phyloP scores from a whole-genome alignment of 2,329 filamentous ascomycete genomes.

The Paraphaeosphaeria minitans region DNA sequence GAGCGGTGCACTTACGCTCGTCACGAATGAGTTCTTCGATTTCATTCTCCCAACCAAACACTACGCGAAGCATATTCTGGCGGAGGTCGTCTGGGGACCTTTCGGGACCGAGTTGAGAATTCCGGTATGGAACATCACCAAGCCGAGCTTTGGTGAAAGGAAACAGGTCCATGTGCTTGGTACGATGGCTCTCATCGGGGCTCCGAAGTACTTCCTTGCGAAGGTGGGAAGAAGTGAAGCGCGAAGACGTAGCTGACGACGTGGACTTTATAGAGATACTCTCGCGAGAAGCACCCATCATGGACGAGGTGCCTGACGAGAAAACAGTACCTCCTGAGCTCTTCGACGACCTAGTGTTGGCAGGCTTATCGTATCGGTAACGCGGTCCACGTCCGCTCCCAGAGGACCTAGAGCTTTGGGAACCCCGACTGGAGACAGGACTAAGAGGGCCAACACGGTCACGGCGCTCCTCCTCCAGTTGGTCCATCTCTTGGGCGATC shows the following conservation, averaged over 20 bases:
- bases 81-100: constrained; percentile 73
- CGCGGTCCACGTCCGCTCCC: constrained; percentile 50
- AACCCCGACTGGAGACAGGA: constrained; percentile 70
- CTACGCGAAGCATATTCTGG: constrained; percentile 86
- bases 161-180: constrained; percentile 74
- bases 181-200: constrained; percentile 69
- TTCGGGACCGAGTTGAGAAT: constrained; percentile 60
- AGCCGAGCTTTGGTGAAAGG: constrained; percentile 81
- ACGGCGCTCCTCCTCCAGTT: constrained; percentile 63
- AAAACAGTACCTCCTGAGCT: constrained; percentile 64
- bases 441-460: constrained; percentile 70
- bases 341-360: constrained; percentile 35
- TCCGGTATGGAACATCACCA: constrained; percentile 80
- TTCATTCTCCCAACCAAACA: constrained; percentile 94
- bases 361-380: constrained; percentile 55
- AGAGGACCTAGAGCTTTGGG: constrained; percentile 61
- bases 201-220: constrained; percentile 81
- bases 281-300: constrained; percentile 51
- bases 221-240: constrained; percentile 67
- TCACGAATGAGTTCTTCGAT: constrained; percentile 81
- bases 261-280: constrained; percentile 62
- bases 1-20: constrained; percentile 61
- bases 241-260: constrained; percentile 56
- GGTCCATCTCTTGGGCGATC: constrained; percentile 72
- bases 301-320: constrained; percentile 66